A percentile compares a stretch with the other conserved stretches of the same genome.
These are phyloP conservation scores for Neocallimastix lanati DNA, from an alignment of 192 early-diverging fungal genomes.

Conservation along the genomic window DNA sequence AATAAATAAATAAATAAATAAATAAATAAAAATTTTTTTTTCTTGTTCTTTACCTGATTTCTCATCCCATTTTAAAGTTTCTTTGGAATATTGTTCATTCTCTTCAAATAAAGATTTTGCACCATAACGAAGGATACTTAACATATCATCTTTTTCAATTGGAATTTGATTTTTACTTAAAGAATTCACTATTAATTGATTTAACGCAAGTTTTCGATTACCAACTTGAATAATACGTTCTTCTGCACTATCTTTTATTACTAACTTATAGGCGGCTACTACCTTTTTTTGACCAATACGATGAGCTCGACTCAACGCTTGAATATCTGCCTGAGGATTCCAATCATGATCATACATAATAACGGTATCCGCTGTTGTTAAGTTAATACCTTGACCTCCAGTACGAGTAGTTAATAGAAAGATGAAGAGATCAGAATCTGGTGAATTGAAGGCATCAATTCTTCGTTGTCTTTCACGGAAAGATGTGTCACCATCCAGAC, in stretches of 20 bases:
- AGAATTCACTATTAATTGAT: constrained; percentile 44
- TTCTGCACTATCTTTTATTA: constrained; percentile 42
- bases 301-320: constrained; percentile 54
- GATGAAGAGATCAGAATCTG: constrained; percentile 33
- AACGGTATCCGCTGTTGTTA: constrained; percentile 53
- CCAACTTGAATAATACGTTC: constrained; percentile 55
- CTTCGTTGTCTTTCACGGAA: constrained; percentile 21
- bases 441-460: constrained; percentile 48
- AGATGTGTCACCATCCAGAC: constrained; percentile 43
- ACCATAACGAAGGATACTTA: constrained; percentile 47
- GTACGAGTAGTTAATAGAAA: constrained; percentile 58
- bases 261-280: constrained; percentile 44
- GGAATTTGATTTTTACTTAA: constrained; percentile 13
- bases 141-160: constrained; percentile 28
- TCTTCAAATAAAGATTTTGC: constrained; percentile 46
- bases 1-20: too few relatives aligned
- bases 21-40: too few relatives aligned
- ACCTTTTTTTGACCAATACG: constrained; percentile 51
- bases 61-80: too few relatives aligned
- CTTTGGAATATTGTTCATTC: constrained; percentile 7
- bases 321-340: constrained; percentile 54
- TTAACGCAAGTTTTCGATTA: constrained; percentile 53
- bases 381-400: constrained; percentile 55
- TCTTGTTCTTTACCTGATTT: too few relatives aligned
- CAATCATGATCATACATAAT: constrained; percentile 57